phyloP scores from a whole-genome alignment of 2,329 filamentous ascomycete genomes.

The Grosmannia clavigera region DNA sequence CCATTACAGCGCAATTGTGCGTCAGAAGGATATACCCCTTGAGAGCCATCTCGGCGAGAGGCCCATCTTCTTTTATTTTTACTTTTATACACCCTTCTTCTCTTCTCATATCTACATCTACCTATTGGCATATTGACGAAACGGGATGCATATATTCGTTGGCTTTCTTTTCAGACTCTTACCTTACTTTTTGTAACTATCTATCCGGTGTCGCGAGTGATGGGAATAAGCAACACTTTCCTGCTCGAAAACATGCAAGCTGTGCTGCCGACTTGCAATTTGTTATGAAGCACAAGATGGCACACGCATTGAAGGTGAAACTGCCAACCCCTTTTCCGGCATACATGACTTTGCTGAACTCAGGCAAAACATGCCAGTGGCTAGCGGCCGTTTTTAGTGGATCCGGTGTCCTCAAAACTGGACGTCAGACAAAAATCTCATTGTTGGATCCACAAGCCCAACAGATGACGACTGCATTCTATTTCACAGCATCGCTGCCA shows the following conservation, averaged over 20 bases:
- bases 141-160: not conserved
- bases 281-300: not conserved
- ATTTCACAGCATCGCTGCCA: no score
- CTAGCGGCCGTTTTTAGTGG: not conserved
- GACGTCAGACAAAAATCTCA: not conserved
- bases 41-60: not conserved
- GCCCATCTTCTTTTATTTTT: not conserved
- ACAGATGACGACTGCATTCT: not conserved
- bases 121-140: not conserved
- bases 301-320: no score
- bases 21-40: constrained; percentile 3
- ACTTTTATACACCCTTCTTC: not conserved
- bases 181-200: not conserved
- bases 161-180: not conserved
- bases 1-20: not conserved
- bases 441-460: not conserved
- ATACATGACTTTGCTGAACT: no score
- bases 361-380: not conserved
- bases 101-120: not conserved
- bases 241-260: not conserved
- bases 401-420: not conserved
- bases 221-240: not conserved
- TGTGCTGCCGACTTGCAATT: not conserved
- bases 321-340: no score
- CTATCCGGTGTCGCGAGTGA: not conserved